A percentile compares a stretch with the other conserved stretches of the same genome.
Conservation (phyloP, 371 early-diverging fungal genomes). For the Mucor piriformis region DNA sequence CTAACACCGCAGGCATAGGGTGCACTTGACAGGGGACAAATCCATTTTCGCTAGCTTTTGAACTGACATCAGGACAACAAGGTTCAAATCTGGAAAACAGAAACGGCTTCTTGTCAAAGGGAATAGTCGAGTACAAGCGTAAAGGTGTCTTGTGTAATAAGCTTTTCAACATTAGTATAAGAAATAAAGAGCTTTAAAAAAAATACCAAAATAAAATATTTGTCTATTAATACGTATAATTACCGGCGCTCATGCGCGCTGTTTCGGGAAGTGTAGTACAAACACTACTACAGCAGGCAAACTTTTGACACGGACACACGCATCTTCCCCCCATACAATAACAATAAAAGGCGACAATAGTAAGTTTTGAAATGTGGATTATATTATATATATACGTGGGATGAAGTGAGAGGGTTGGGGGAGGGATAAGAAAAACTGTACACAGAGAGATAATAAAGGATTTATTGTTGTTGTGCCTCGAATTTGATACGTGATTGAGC, state of each 20-base stretch:
- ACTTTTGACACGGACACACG: too few species aligned
- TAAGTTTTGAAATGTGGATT: not conserved
- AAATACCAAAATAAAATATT: not conserved
- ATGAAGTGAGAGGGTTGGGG: not conserved
- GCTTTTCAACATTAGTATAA: not conserved
- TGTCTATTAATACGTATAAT: not conserved
- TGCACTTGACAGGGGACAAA: slow-evolving; percentile 47
- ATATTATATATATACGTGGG: not conserved
- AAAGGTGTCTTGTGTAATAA: slow-evolving; percentile 1
- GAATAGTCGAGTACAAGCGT: slow-evolving; percentile 25
- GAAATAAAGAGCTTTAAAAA: not conserved
- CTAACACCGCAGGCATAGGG: slow-evolving; percentile 46
- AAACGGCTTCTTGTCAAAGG: slow-evolving; percentile 45
- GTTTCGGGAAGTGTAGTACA: slow-evolving; percentile 3
- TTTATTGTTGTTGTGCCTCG: slow-evolving; percentile 64
- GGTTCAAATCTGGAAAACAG: slow-evolving; percentile 49
- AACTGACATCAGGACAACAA: slow-evolving; percentile 39
- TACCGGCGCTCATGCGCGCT: slow-evolving; percentile 4
- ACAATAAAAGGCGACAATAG: too few species aligned
- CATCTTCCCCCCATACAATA: too few species aligned
- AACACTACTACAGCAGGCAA: too few species aligned
- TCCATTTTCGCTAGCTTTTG: slow-evolving; percentile 27
- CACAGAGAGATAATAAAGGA: slow-evolving; percentile 1
- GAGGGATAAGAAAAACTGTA: slow-evolving; percentile 14
- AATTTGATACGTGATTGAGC: slow-evolving; percentile 84